These are phyloP conservation scores for Neofusicoccum cordaticola DNA, from an alignment of 2,329 filamentous ascomycete species.

Conservation along the genomic window DNA sequence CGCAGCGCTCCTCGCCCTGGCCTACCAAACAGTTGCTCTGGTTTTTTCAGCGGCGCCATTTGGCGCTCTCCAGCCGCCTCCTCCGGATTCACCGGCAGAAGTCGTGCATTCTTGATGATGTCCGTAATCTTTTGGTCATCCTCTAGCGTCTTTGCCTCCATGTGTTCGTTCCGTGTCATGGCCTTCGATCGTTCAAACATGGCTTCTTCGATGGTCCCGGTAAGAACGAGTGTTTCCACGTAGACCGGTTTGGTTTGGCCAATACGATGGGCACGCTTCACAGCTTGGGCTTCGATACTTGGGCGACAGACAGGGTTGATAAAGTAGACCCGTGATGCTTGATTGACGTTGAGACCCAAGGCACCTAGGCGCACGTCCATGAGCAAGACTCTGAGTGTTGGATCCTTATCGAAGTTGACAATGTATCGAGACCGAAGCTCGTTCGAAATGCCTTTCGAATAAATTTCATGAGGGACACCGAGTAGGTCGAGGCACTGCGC, in stretches of 20 bases:
- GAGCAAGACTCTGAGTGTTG: slow-evolving; percentile 71
- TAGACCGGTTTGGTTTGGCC: slow-evolving; percentile 75
- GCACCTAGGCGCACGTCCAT: slow-evolving; percentile 92
- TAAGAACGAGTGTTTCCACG: slow-evolving; percentile 82
- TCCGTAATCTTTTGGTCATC: slow-evolving; percentile 58
- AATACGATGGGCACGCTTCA: slow-evolving; percentile 85
- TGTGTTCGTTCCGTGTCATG: slow-evolving; percentile 65
- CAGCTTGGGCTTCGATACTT: slow-evolving; percentile 81
- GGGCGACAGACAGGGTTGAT: slow-evolving; percentile 84
- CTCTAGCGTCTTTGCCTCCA: slow-evolving; percentile 55
- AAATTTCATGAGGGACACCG: slow-evolving; percentile 62
- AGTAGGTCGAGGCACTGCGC: slow-evolving; percentile 76
- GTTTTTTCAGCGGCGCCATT: slow-evolving; percentile 41
- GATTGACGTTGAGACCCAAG: slow-evolving; percentile 80
- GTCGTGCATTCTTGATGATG: slow-evolving; percentile 57
- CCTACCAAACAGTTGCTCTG: slow-evolving; percentile 47
- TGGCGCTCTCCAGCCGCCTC: slow-evolving; percentile 32
- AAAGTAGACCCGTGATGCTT: slow-evolving; percentile 83
- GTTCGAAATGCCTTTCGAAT: slow-evolving; percentile 61
- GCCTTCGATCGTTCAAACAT: slow-evolving; percentile 70
- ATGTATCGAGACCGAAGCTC: slow-evolving; percentile 71
- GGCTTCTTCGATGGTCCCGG: slow-evolving; percentile 77
- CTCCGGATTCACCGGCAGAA: slow-evolving; percentile 42
- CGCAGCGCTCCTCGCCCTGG: slow-evolving; percentile 21
- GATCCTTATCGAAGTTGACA: slow-evolving; percentile 69